Base-by-base conservation (phyloP, 2,329 filamentous ascomycete genomes). In the Epichloe typhina region DNA sequence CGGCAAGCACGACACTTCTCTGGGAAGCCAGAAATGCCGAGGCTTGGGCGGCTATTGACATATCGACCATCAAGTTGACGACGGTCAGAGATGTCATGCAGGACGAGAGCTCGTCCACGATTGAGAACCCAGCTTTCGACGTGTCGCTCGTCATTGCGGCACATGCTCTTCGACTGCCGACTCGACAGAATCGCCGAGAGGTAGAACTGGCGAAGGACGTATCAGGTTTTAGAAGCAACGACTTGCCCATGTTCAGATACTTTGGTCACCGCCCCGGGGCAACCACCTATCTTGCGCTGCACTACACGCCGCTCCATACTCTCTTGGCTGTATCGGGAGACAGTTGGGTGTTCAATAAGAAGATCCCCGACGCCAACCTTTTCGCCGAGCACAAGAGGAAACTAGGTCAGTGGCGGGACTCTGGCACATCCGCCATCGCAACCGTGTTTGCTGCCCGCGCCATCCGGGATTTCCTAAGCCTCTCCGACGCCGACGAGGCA, bases 281-380 rank as follows among this genome's bases (percentile, higher is more conserved):
- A 46, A 73, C 75, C 59, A 73, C 75, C 0, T 80, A 80, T 59
- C 64, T 80, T 17, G 76, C 79, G 1, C 65, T 82, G 1, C 70
- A 80, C 55, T 68, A 77, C 58, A 80, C 77, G 0, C 79, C 78
- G n/a, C 70, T 82, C 4, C 72, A 74, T 54, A 72, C 73, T 55
- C 69, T 82, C 1, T 68, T 82, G 17, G 76, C 76, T 11, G 75
- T 81, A 7, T 74, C 74, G 31, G 77, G 78, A 46, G 73, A 80
- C 54, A 77, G 71, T 49, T 81, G 76, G 76, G 66, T 77, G 19
- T 79, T 80, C 57, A 72, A 72, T 47, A 69, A 72, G 50, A 81
- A 81, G 57, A 64, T 80, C 5, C 61, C 70, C 2, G 63, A 69
- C 4, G 61, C 64, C 2, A 65, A 66, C 26, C 60, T 66, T 11